Evolutionary conservation across 495 filamentous ascomycete species (phyloP), one percentile per base, ranked within the genome.

Genomic region (Mytilinidion resinicola): DNA sequence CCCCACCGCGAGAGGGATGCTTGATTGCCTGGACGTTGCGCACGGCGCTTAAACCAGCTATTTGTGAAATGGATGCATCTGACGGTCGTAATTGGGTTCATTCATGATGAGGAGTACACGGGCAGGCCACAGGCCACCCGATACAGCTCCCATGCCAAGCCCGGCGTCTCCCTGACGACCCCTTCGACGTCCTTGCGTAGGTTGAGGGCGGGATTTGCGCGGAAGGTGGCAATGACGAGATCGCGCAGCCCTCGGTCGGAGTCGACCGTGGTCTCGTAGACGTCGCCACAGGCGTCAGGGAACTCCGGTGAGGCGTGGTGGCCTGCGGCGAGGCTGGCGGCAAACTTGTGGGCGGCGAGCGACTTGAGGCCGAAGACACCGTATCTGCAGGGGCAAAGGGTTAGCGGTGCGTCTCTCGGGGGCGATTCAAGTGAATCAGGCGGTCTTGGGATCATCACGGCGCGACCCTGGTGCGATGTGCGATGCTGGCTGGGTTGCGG

Each of bases 211-310:
- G 69, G 70, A 41, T 74, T 62, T 10, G 52, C 59, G 17, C 63
- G 59, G 64, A 76, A 73, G 1, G 65, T 57, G 49, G 72, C 64
- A 39, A 72, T 60, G 34, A 74, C 61, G 17, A 72, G 49, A 59
- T 78, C 72, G 9, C 73, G 65, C 39, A 77, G 66, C 5, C 70
- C 72, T 8, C 73, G 67, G 59, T 77, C 74, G 15, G 54, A 61
- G 53, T 72, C 67, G 48, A 73, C 60, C 9, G 75, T 77, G 14
- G 62, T 66, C 25, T 72, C 65, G 60, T 77, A 77, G 9, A 74
- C 73, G 34, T 74, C 71, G 55, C 67, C 61, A 53, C 76, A 69
- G 1, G 70, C 72, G 10, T 72, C 67, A 4, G 74, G 62, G 53
- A 80, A 66, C 17, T 74, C 70, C 6, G 62, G 51, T 25, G 63